These are phyloP conservation scores for Podaxis carcinomalis DNA, from an alignment of 768 basidiomycete genomes.

Conservation along the genomic window DNA sequence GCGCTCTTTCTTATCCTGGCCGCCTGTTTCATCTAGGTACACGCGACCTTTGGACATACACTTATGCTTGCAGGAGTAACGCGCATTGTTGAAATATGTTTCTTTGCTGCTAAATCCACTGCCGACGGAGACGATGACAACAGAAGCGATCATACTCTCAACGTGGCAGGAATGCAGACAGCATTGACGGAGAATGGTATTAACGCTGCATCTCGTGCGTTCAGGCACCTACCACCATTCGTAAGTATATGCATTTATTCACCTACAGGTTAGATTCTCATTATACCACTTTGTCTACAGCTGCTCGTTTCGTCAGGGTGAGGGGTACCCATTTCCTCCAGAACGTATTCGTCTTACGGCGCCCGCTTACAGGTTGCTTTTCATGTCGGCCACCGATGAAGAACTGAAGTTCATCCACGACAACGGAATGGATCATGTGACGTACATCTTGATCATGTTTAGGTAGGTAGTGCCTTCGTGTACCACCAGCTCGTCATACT, in stretches of 20 bases:
- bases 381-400: constrained; percentile 95
- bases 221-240: constrained; percentile 86
- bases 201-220: constrained; percentile 48
- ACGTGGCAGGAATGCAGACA: constrained; percentile 23
- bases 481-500: neutral
- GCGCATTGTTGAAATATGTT: constrained; percentile 82
- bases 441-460: constrained; percentile 82
- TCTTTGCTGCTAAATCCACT: constrained; percentile 42
- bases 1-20: neutral
- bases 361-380: constrained; percentile 52
- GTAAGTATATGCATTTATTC: constrained; percentile 41
- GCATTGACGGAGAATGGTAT: constrained; percentile 22
- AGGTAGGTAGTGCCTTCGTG: constrained; percentile 40
- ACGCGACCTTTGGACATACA: constrained; percentile 78
- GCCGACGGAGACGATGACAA: constrained; percentile 42
- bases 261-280: neutral
- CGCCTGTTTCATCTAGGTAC: constrained; percentile 49
- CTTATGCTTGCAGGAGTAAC: constrained; percentile 80
- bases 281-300: constrained; percentile 29
- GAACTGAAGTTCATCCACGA: constrained; percentile 70
- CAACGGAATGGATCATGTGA: constrained; percentile 85
- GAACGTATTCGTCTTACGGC: neutral
- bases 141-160: constrained; percentile 65
- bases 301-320: constrained; percentile 73
- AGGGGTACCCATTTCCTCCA: constrained; percentile 11